Percentiles rank a stretch among this genome's conserved stretches.
Conservation (phyloP, 495 filamentous ascomycete genomes). For the Neurospora sp. region DNA sequence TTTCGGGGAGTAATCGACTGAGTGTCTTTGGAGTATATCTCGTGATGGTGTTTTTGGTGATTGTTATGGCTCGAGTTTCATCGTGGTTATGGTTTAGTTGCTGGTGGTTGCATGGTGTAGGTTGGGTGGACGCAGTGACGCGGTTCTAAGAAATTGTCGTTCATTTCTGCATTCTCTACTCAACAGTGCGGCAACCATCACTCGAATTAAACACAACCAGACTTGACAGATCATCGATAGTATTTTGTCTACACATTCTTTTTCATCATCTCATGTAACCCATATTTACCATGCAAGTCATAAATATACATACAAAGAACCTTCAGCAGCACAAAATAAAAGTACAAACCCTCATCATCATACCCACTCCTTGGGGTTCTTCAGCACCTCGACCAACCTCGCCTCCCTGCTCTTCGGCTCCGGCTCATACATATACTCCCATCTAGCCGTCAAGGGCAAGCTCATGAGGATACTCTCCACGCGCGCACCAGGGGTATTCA, state of each 20-base stretch:
- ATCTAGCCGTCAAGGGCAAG: slow-evolving; percentile 82
- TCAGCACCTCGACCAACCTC: slow-evolving; percentile 70
- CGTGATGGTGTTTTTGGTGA: neutral
- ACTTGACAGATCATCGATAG: neutral
- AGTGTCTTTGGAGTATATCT: too few species aligned
- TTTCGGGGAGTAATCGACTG: neutral
- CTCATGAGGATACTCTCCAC: slow-evolving; percentile 98
- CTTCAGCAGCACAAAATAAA: neutral
- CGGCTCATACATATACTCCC: slow-evolving; percentile 90
- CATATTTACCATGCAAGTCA: neutral
- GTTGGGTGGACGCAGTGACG: neutral
- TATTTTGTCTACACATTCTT: neutral
- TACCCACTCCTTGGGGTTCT: slow-evolving; percentile 84
- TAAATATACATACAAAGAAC: slow-evolving; percentile 8
- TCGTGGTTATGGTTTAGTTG: neutral
- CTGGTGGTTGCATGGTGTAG: neutral
- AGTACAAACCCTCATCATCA: slow-evolving; percentile 23
- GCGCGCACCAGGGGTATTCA: slow-evolving; percentile 84
- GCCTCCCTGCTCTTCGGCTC: slow-evolving; percentile 65
- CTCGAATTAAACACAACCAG: neutral
- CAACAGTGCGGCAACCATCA: neutral
- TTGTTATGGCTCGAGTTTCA: neutral
- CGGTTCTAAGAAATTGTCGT: neutral
- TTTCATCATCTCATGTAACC: neutral
- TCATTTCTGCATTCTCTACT: neutral